Evolutionary conservation across 306 rosid species (phyloP), one percentile per base, ranked within the genome.

Genomic region (Bauhinia variegata): DNA sequence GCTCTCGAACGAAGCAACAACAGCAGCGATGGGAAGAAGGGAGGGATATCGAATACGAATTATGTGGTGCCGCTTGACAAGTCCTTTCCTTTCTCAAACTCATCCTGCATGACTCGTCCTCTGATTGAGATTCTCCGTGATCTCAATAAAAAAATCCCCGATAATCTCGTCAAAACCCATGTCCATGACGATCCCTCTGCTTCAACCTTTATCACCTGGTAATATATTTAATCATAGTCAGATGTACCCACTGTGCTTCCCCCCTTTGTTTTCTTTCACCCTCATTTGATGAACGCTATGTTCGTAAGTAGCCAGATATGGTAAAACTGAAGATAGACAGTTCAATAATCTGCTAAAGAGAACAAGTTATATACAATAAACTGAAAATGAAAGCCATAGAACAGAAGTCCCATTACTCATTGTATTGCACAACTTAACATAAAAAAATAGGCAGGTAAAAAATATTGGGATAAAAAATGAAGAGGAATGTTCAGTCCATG

Each of bases 31-130:
- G 75, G 67, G 42, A 85, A 73, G 81, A 80, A 66, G 62, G 88
- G 84, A 49, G 77, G 67, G 5, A 75, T 84, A 14, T 89, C 95
- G 4, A 88, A 86, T 71, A 78, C 95, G 11, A 93, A 93, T 73
- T 93, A 93, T 30, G 95, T 90, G 37, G 99, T 93, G 31, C 99
- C 99, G 5, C 78, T 93, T 13, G 96, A 86, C 73, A 87, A 88
- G 69, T 79, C 96, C 0, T 84, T 82, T 68, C 81, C 95, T 11
- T 68, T 77, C 36, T 68, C 88, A 1, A 85, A 84, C 81, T 87
- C 98, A 1, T 85, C 96, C 28, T 81, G 83, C 41, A 87, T 89
- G 32, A 88, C 92, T 60, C 92, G 99, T 42, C 99, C 99, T 66
- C 78, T 93, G 4, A 87, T 70, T 8, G 99, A 93, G 79, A 93